These are phyloP conservation scores for Penicillium desertorum DNA, from an alignment of 495 filamentous ascomycete species.

Conservation along the genomic window DNA sequence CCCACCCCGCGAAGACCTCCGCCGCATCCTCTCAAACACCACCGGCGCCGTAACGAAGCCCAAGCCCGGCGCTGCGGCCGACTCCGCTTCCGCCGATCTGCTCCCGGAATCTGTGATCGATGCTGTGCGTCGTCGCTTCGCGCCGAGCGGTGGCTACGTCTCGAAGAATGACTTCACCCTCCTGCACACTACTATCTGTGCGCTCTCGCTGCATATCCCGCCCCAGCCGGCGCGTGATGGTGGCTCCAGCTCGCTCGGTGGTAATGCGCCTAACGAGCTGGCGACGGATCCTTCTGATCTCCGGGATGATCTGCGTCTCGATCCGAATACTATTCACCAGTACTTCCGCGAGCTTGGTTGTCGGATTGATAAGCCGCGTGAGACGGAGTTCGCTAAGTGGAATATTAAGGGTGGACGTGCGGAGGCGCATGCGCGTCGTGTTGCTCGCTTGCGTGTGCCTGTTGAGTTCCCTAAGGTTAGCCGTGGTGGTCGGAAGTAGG, in stretches of 20 bases:
- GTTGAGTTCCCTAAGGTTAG: conserved; percentile 74
- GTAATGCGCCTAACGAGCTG: conserved; percentile 68
- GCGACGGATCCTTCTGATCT: conserved; percentile 74
- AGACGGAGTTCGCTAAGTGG: conserved; percentile 44
- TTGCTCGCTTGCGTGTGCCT: conserved; percentile 74
- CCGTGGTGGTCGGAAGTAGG: conserved; percentile 37
- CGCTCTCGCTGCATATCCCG: conserved; percentile 56
- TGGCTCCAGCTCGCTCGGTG: conserved; percentile 46
- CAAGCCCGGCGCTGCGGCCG: conserved; percentile 10
- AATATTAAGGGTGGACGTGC: conserved; percentile 56
- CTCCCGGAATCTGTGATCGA: conserved; percentile 65
- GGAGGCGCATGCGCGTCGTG: conserved; percentile 56
- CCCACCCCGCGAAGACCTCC: conserved; percentile 44
- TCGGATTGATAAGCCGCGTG: conserved; percentile 41
- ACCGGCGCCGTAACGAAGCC: conserved; percentile 19
- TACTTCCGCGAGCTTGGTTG: conserved; percentile 88
- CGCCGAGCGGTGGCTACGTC: conserved; percentile 54
- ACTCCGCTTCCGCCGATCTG: conserved; percentile 15
- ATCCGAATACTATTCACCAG: conserved; percentile 55
- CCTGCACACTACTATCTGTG: conserved; percentile 67
- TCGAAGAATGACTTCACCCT: conserved; percentile 62
- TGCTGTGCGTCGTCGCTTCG: conserved; percentile 67
- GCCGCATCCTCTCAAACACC: conserved; percentile 40
- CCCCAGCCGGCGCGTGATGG: conserved; percentile 41
- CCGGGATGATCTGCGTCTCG: conserved; percentile 74